Evolutionary conservation across 345 rosid species (phyloP).

Genomic region (Eucalyptus pumila): DNA sequence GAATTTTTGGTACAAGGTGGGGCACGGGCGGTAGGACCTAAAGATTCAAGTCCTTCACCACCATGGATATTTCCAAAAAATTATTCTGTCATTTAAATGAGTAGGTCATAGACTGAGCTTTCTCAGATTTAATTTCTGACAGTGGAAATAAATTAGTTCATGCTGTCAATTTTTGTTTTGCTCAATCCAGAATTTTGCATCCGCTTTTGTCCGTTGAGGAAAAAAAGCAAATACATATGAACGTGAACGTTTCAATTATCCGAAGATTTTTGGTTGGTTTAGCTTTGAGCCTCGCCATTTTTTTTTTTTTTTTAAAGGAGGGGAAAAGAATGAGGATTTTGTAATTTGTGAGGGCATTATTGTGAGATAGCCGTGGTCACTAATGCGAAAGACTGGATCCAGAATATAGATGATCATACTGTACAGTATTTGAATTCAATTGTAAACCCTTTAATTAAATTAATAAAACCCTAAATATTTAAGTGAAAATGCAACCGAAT

Average conservation of each 20-base stretch:
- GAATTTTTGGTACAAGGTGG: background rate
- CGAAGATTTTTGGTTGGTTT: background rate
- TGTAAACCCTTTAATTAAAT: background rate
- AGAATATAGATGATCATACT: background rate
- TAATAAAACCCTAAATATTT: background rate
- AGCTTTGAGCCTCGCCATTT: background rate
- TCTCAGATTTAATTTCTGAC: background rate
- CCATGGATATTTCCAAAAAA: background rate
- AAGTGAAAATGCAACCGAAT: background rate
- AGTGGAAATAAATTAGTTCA: background rate
- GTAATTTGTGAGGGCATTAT: background rate
- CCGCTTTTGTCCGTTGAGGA: background rate
- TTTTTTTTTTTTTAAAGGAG: no score
- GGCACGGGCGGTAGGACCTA: background rate
- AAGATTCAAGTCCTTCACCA: background rate
- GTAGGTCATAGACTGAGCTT: background rate
- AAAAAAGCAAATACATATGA: background rate
- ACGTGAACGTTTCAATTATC: background rate
- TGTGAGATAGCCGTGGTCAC: background rate
- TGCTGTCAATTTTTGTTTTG: background rate
- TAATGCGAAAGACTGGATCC: background rate
- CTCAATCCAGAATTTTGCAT: background rate
- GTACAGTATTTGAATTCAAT: rapidly evolving
- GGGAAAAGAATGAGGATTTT: background rate
- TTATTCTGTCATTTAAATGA: background rate